These are phyloP conservation scores for Eleusine indica DNA, from an alignment of 176 grass and related monocot genomes.

Conservation along the genomic window DNA sequence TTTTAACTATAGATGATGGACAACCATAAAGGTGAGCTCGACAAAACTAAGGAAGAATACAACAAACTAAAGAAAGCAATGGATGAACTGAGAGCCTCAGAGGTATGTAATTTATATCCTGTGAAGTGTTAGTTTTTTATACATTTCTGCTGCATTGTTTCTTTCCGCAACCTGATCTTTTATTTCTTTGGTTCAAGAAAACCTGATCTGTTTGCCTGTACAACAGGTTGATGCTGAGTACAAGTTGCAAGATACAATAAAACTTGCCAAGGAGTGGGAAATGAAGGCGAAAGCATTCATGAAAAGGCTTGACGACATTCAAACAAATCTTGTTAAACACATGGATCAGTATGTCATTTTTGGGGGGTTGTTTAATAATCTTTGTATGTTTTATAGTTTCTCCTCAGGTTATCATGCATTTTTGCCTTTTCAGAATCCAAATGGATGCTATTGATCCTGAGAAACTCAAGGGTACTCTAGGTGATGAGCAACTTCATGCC, in stretches of 20 bases:
- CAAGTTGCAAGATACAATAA: constrained; percentile 81
- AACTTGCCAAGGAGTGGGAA: constrained; percentile 74
- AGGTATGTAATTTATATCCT: constrained; percentile 51
- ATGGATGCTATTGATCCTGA: constrained; percentile 85
- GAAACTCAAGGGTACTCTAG: constrained; percentile 75
- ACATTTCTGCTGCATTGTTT: constrained; percentile 15
- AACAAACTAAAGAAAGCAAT: constrained; percentile 82
- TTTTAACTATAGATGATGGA: constrained; percentile 73
- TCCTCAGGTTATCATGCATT: background rate
- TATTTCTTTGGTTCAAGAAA: background rate
- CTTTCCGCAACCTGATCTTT: constrained; percentile 6
- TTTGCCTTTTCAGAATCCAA: constrained; percentile 68
- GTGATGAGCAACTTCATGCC: constrained; percentile 64
- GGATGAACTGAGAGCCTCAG: constrained; percentile 77
- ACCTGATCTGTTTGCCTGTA: constrained; percentile 10
- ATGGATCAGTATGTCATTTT: constrained; percentile 77
- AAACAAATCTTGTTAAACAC: constrained; percentile 70
- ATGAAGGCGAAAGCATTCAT: constrained; percentile 76
- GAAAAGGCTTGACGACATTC: constrained; percentile 79
- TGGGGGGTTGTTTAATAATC: background rate
- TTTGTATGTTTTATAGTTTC: constrained; percentile 15
- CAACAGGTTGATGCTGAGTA: constrained; percentile 85
- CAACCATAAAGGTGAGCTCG: constrained; percentile 72
- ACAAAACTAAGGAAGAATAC: constrained; percentile 87
- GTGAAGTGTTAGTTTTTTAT: constrained; percentile 19